These are phyloP conservation scores for Yamadazyma taylorii DNA, from an alignment of 1,139 yeast species.

Conservation along the genomic window DNA sequence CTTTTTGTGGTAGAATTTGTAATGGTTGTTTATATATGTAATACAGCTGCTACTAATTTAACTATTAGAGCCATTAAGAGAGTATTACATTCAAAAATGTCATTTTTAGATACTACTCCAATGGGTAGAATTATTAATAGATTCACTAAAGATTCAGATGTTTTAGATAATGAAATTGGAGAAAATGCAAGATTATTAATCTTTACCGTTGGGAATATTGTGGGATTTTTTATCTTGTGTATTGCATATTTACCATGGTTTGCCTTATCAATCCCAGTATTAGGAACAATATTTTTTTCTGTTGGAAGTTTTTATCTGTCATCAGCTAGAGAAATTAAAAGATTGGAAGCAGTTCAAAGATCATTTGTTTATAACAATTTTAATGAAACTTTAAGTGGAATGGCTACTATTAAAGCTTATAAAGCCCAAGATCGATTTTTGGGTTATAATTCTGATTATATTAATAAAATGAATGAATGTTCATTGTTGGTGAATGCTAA, in stretches of 20 bases:
- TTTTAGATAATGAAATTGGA: constrained; percentile 73
- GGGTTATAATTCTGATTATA: constrained; percentile 43
- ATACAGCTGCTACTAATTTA: constrained; percentile 46
- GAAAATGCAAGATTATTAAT: constrained; percentile 54
- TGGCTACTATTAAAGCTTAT: constrained; percentile 70
- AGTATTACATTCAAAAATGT: constrained; percentile 61
- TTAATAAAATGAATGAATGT: constrained; percentile 73
- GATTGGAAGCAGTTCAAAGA: constrained; percentile 75
- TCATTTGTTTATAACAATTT: constrained; percentile 76
- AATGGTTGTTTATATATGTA: constrained; percentile 52
- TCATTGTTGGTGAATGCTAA: constrained; percentile 64
- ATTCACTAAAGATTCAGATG: constrained; percentile 82
- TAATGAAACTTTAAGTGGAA: constrained; percentile 73
- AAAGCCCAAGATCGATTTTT: constrained; percentile 51
- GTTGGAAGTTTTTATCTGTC: constrained; percentile 58
- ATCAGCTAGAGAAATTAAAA: constrained; percentile 72
- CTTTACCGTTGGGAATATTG: constrained; percentile 49
- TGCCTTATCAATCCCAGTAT: constrained; percentile 47
- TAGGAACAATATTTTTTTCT: constrained; percentile 32
- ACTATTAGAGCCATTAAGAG: constrained; percentile 54
- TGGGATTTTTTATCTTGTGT: constrained; percentile 68
- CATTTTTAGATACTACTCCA: constrained; percentile 61
- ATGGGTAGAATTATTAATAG: constrained; percentile 61
- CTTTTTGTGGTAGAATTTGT: constrained; percentile 47
- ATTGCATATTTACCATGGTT: constrained; percentile 70